A percentile compares a stretch with the other conserved stretches of the same genome.
These are phyloP conservation scores for Aspergillus versicolor DNA, from an alignment of 2,329 filamentous ascomycete species.

Conservation along the genomic window DNA sequence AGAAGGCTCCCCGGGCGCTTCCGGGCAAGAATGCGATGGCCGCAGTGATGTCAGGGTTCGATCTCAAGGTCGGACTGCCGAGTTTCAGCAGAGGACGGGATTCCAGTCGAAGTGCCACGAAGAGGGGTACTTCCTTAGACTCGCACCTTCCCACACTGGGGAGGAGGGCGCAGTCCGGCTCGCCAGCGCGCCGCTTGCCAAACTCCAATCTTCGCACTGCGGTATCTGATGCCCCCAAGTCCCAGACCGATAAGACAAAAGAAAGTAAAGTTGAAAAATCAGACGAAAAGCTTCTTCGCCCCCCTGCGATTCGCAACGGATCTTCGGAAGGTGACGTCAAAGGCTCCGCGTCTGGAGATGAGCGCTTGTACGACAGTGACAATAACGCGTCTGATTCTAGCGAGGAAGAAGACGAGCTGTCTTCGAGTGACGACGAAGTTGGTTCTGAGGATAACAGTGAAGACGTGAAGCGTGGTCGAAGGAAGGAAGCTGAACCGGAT, in stretches of 20 bases:
- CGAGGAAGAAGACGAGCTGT: conserved; percentile 56
- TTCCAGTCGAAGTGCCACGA: conserved; percentile 40
- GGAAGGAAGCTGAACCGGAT: conserved; percentile 26
- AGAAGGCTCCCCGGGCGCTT: conserved; percentile 28
- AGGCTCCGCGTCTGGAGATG: conserved; percentile 47
- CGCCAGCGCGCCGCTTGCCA: conserved; percentile 45
- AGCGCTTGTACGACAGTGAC: conserved; percentile 66
- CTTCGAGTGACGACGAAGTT: conserved; percentile 66
- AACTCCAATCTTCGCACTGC: conserved; percentile 52
- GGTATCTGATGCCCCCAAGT: conserved; percentile 62
- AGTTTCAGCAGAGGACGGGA: conserved; percentile 37
- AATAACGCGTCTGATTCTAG: conserved; percentile 64
- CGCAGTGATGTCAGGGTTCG: conserved; percentile 43
- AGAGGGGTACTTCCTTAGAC: conserved; percentile 40
- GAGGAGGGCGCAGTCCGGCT: conserved; percentile 30
- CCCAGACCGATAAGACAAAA: conserved; percentile 44
- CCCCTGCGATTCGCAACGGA: conserved; percentile 29
- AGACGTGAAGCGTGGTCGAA: conserved; percentile 30
- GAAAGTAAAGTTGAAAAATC: not conserved
- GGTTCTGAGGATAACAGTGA: conserved; percentile 37
- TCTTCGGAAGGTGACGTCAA: conserved; percentile 34
- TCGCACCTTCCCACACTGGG: conserved; percentile 26
- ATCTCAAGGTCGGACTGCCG: conserved; percentile 34
- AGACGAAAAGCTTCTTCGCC: not conserved
- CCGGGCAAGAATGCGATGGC: conserved; percentile 47